A percentile compares a stretch with the other conserved stretches of the same genome.
Conservation (phyloP, 495 filamentous ascomycete species). For the Hapsidospora chrysogenum region DNA sequence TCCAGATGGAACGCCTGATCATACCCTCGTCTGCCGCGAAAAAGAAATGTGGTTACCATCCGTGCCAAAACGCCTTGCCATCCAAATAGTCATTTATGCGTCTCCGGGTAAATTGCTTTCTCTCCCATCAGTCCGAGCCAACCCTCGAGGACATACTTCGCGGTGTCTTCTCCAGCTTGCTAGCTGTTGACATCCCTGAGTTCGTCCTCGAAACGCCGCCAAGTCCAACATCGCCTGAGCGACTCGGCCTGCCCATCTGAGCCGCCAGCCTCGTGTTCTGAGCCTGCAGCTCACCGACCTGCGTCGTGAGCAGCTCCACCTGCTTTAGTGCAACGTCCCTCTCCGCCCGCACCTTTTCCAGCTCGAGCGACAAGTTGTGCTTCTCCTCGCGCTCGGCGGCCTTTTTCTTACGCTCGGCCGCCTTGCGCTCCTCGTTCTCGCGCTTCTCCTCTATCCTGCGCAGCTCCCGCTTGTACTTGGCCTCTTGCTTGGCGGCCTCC, state of each 20-base stretch:
- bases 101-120: no score
- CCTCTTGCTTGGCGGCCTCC: slow-evolving; percentile 43
- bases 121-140: no score
- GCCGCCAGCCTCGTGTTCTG: slow-evolving; percentile 46
- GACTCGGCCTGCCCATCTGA: slow-evolving; percentile 24
- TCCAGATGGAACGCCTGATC: no score
- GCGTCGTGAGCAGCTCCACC: slow-evolving; percentile 42
- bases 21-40: no score
- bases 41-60: no score
- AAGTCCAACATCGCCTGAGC: no score
- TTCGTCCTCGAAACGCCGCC: no score
- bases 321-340: slow-evolving; percentile 39
- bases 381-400: slow-evolving; percentile 37
- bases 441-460: slow-evolving; percentile 47
- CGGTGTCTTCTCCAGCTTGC: no score
- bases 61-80: no score
- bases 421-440: slow-evolving; percentile 39
- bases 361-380: slow-evolving; percentile 23
- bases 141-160: no score
- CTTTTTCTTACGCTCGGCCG: slow-evolving; percentile 38
- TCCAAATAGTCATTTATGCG: no score
- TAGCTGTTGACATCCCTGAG: no score
- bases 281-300: slow-evolving; percentile 45
- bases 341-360: slow-evolving; percentile 36
- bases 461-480: slow-evolving; percentile 46